Evolutionary conservation across 2,329 filamentous ascomycete species (phyloP).

Genomic region (Penicillium thymicola): DNA sequence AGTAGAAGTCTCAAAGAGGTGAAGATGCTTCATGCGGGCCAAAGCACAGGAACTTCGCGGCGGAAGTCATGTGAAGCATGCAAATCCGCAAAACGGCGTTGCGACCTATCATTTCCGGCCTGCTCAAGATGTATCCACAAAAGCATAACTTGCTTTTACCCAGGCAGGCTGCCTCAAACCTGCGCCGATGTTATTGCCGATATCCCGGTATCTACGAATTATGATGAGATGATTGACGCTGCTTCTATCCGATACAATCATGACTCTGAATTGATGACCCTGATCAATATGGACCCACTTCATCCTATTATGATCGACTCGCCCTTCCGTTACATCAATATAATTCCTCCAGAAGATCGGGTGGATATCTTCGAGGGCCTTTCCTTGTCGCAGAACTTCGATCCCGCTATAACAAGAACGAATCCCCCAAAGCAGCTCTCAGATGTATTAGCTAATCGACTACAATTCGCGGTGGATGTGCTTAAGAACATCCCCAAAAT

Average conservation of each 20-base stretch:
- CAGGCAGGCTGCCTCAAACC: conserved; percentile 20
- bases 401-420: background rate
- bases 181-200: background rate
- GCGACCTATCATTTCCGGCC: conserved; percentile 51
- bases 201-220: background rate
- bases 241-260: background rate
- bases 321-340: background rate
- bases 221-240: background rate
- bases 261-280: background rate
- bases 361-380: background rate
- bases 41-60: conserved; percentile 36
- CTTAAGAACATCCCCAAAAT: conserved; percentile 43
- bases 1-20: background rate
- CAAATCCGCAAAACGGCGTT: conserved; percentile 57
- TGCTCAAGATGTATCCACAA: conserved; percentile 54
- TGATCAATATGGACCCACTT: background rate
- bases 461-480: conserved; percentile 43
- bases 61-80: conserved; percentile 59
- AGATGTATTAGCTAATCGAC: conserved; percentile 25
- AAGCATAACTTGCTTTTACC: conserved; percentile 50
- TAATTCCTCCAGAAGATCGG: background rate
- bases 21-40: background rate
- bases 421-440: conserved; percentile 13
- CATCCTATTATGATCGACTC: background rate
- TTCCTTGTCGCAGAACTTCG: background rate